Percentiles rank a stretch among this genome's conserved stretches.
These are phyloP conservation scores for Withania somnifera DNA, from an alignment of 305 asterid species.

Conservation along the genomic window DNA sequence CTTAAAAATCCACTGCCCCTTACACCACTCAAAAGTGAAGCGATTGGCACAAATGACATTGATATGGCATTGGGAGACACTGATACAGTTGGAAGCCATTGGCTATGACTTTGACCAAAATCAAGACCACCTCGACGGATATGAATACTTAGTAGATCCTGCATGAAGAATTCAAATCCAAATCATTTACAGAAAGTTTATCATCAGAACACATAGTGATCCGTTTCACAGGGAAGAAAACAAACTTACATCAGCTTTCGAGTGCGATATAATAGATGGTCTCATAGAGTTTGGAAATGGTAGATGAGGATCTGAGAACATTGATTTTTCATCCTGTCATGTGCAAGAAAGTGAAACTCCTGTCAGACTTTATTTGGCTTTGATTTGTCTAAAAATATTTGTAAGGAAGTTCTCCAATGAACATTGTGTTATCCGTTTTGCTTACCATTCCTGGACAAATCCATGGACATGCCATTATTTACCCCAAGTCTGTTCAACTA, in stretches of 20 bases:
- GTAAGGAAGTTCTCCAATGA: neutral
- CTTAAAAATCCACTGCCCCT: slow-evolving; percentile 82
- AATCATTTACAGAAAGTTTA: neutral
- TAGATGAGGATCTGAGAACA: slow-evolving; percentile 53
- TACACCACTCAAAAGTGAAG: slow-evolving; percentile 70
- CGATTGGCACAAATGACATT: slow-evolving; percentile 87
- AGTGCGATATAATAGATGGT: slow-evolving; percentile 56
- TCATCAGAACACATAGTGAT: neutral
- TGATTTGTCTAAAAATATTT: neutral
- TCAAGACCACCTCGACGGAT: slow-evolving; percentile 71
- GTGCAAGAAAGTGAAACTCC: neutral
- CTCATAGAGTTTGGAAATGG: slow-evolving; percentile 51
- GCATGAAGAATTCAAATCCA: slow-evolving; percentile 16
- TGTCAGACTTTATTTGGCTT: neutral
- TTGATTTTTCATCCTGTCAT: slow-evolving; percentile 46
- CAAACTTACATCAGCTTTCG: slow-evolving; percentile 52
- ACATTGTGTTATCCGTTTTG: neutral
- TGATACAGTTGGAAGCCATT: slow-evolving; percentile 89
- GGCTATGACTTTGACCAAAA: slow-evolving; percentile 65
- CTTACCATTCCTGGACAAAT: neutral
- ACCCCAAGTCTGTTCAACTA: neutral
- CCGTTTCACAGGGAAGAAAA: neutral
- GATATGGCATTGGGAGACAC: slow-evolving; percentile 78
- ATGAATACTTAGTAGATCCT: slow-evolving; percentile 71
- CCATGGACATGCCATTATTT: neutral